Evolutionary conservation across 768 basidiomycete species (phyloP), one percentile per base, ranked within the genome.

Genomic region (Peribolospora kevripleyi): DNA sequence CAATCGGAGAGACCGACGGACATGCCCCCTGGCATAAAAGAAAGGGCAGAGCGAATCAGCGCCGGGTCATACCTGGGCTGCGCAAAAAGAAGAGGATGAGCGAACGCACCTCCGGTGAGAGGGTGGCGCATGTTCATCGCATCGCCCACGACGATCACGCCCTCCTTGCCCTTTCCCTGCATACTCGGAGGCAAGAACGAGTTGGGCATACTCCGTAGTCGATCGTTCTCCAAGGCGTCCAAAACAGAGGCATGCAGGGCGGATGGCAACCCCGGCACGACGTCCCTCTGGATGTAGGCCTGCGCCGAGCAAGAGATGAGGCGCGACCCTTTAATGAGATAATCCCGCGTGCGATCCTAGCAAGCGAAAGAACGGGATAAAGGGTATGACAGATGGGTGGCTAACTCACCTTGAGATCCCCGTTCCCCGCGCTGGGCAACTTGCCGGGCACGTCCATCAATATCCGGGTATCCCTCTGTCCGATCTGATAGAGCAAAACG

Each of bases 61-160:
- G 25, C 25, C 25, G 25, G 25, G 25, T 25, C 25, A 25, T 1
- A 25, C 25, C 25, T 25, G 6, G 10, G 7, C n/a, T 9, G 25
- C n/a, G 47, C 5, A 36, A 54, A 6, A 5, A 41, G 48, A 51
- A n/a, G 37, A 13, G 11, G 13, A 43, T 7, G 40, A 43, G 53
- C 62, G 42, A 43, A 55, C 62, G 42, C 50, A 63, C 66, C 70
- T 5, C 93, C 93, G 0, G 93, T 98, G 25, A 98, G 74, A 2
- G 93, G 93, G 67, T 98, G 93, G 0, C 93, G 83, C 90, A 97
- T 97, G 65, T 97, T 98, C 82, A 86, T 91, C 2, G 91, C 79
- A 65, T 97, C 93, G 2, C 93, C 93, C 42, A 93, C 72, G 58
- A 97, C 77, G 56, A 98, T 70, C 7, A 77, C 78, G 37, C 85